A percentile compares a stretch with the other conserved stretches of the same genome.
Evolutionary conservation across 1,284 basidiomycete genomes (phyloP).

Genomic region (Pisolithus thermaeus): DNA sequence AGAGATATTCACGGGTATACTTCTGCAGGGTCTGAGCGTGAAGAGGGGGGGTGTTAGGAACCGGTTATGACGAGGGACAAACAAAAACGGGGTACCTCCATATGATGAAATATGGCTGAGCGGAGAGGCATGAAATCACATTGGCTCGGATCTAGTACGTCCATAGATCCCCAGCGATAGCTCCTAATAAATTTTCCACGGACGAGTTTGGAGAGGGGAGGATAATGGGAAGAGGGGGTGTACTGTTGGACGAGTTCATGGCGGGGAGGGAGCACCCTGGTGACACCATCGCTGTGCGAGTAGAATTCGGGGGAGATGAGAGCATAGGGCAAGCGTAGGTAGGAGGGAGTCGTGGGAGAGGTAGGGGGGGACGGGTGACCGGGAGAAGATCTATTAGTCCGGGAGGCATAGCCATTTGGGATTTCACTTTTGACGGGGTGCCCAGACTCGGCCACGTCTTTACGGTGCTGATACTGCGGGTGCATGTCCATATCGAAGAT

Average conservation of each 20-base stretch:
- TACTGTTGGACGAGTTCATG: conserved; percentile 68
- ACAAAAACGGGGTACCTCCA: conserved; percentile 46
- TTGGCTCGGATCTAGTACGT: conserved; percentile 70
- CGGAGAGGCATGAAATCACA: conserved; percentile 73
- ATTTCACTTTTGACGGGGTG: conserved; percentile 37
- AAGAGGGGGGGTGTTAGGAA: conserved; percentile 9
- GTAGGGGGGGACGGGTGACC: conserved; percentile 51
- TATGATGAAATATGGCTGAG: conserved; percentile 72
- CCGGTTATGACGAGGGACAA: conserved; percentile 16
- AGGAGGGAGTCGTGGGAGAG: conserved; percentile 51
- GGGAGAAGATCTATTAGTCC: conserved; percentile 45
- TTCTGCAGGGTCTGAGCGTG: conserved; percentile 63
- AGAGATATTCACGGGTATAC: conserved; percentile 77
- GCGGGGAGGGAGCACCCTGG: conserved; percentile 46
- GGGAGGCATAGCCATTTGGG: conserved; percentile 43
- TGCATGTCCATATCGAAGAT: conserved; percentile 70
- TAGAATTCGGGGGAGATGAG: conserved; percentile 76
- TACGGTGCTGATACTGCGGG: conserved; percentile 41
- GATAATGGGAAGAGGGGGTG: conserved; percentile 45
- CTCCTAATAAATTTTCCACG: conserved; percentile 60
- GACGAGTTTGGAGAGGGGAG: conserved; percentile 40
- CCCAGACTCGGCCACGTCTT: conserved; percentile 34
- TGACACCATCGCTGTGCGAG: conserved; percentile 73
- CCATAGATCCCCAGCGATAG: conserved; percentile 75
- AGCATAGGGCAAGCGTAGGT: conserved; percentile 67